Evolutionary conservation across 257 asterid species (phyloP).

Genomic region (Orobanche coerulescens): DNA sequence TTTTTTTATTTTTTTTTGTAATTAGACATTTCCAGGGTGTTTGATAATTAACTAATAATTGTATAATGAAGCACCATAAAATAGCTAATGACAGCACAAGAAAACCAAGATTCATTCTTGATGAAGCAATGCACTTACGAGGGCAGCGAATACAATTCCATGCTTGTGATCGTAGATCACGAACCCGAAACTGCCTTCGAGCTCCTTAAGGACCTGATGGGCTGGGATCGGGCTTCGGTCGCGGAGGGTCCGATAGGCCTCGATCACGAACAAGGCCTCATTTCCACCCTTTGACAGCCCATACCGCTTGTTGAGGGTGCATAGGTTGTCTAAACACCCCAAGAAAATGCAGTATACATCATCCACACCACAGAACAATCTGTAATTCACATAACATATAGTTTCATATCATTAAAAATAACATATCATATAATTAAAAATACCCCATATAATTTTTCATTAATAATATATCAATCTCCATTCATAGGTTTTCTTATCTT

Average conservation of each 20-base stretch:
- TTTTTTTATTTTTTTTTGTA: no score
- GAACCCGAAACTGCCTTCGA: conserved; percentile 83
- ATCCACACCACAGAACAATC: conserved; percentile 69
- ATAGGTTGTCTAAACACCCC: conserved; percentile 63
- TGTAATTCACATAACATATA: no score
- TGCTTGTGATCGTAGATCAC: conserved; percentile 80
- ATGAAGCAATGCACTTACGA: conserved; percentile 40
- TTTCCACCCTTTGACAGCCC: conserved; percentile 64
- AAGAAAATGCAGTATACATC: conserved; percentile 75
- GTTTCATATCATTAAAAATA: no score
- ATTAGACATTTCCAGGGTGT: no score
- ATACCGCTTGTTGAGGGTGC: conserved; percentile 68
- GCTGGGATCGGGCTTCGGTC: conserved; percentile 95
- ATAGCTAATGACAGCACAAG: no score
- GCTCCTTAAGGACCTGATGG: conserved; percentile 80
- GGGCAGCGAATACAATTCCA: conserved; percentile 70
- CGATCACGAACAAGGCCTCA: conserved; percentile 70
- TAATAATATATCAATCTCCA: no score
- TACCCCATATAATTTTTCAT: no score
- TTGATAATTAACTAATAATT: no score
- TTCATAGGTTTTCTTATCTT: no score
- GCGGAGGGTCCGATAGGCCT: conserved; percentile 85
- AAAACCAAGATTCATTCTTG: no score
- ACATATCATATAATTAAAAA: background rate
- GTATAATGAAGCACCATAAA: no score